These are phyloP conservation scores for Phytopythium mirpurense DNA, from an alignment of 352 stramenopile genomes.

Conservation along the genomic window DNA sequence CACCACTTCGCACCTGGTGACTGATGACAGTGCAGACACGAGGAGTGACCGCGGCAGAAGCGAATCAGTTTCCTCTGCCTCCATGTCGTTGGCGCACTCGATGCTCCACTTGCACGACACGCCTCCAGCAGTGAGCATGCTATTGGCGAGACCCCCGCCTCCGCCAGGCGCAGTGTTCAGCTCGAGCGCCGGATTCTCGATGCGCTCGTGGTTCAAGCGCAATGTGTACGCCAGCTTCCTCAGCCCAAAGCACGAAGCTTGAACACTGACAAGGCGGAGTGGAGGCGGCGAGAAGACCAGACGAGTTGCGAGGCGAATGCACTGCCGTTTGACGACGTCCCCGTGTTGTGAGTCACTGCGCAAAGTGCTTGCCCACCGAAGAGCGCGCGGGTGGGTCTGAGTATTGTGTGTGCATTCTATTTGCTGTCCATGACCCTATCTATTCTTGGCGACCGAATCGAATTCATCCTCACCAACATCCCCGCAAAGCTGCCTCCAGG, in stretches of 20 bases:
- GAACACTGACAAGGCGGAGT: not conserved
- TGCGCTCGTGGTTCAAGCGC: slow-evolving; percentile 36
- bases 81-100: not conserved
- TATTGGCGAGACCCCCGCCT: not conserved
- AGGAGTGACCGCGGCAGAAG: not conserved
- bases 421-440: not conserved
- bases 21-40: not conserved
- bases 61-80: not conserved
- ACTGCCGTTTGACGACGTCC: not conserved
- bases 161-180: slow-evolving; percentile 16
- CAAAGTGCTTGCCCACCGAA: too few species aligned
- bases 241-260: not conserved
- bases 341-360: not conserved
- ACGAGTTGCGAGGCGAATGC: not conserved
- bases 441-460: slow-evolving; percentile 1
- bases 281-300: not conserved
- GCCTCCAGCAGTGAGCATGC: not conserved
- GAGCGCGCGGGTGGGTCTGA: not conserved
- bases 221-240: slow-evolving; percentile 11
- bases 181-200: slow-evolving; percentile 27
- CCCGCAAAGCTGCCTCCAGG: not conserved
- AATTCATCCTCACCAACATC: not conserved
- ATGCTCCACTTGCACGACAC: not conserved
- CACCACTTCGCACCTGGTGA: too few species aligned
- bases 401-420: not conserved